Percentiles rank a stretch among this genome's conserved stretches.
Conservation (phyloP, 176 grass and related monocot species). For the Oryza meyeriana region DNA sequence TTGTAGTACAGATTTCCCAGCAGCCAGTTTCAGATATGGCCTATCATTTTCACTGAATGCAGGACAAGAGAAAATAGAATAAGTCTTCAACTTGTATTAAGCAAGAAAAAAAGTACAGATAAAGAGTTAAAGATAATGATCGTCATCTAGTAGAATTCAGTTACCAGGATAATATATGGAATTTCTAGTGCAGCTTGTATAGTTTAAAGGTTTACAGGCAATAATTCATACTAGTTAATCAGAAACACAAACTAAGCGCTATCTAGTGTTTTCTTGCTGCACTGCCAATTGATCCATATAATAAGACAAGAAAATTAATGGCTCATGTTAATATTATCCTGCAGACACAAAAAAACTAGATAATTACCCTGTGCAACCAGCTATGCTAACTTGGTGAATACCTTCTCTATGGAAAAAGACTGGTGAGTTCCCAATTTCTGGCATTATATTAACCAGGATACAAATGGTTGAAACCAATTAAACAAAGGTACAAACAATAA, state of each 20-base stretch:
- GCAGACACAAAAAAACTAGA: background rate
- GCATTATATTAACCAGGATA: slow-evolving; percentile 5
- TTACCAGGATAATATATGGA: background rate
- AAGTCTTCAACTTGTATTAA: slow-evolving; percentile 31
- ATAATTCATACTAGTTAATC: background rate
- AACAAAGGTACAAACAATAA: slow-evolving; percentile 4
- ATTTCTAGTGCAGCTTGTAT: slow-evolving; percentile 17
- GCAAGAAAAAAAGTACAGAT: slow-evolving; percentile 13
- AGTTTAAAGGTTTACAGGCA: background rate
- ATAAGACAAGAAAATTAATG: background rate
- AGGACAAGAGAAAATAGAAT: slow-evolving; percentile 4
- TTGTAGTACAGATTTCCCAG: slow-evolving; percentile 72
- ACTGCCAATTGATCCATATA: background rate
- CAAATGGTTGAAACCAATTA: background rate
- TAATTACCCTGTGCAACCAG: background rate
- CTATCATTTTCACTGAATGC: slow-evolving; percentile 71
- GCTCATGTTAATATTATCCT: slow-evolving; percentile 7
- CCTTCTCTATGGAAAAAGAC: background rate
- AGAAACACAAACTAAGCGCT: background rate
- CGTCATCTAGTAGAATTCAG: slow-evolving; percentile 4
- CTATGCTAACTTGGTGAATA: background rate
- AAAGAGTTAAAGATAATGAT: background rate
- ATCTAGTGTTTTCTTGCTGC: background rate
- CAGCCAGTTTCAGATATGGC: slow-evolving; percentile 65
- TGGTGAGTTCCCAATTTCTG: slow-evolving; percentile 1